Evolutionary conservation across 352 stramenopile genomes (phyloP), one percentile per base, ranked within the genome.

Genomic region (Globisporangium irregulare): DNA sequence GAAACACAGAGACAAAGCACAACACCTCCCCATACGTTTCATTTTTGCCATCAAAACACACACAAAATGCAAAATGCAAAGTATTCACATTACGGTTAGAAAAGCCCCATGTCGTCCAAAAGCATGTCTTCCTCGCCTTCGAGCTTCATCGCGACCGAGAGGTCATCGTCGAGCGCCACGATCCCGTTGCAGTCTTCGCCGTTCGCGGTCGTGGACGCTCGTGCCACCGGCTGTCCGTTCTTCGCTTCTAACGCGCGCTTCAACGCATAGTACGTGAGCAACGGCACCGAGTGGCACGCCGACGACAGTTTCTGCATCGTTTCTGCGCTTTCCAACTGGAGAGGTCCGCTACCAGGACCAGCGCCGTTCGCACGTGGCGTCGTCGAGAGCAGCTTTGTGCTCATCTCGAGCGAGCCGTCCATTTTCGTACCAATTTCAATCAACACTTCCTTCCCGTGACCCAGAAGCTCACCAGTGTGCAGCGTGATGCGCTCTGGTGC

Each of bases 31-130:
- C 22, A 48, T 14, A n/a, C 38, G 48, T 29, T 24, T 48, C 55
- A 15, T 29, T 27, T 61, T 61, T 61, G 55, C 55, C 20, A 34
- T 29, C 20, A 43, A 36, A 36, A 48, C 18, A 29, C 55, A 61
- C 8, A 43, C 55, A 60, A 46, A 32, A 32, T 32, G 27, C 27
- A 32, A 32, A 41, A 15, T 32, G 18, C 54, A 59, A 29, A 34
- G 34, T 32, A 64, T 48, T 43, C 20, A n/a, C 24, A 54, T 46
- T 61, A 50, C 41, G 29, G 32, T 74, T 82, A 95, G 68, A 92
- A 95, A 67, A 95, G 90, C 66, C 81, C 82, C 82, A 95, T 95
- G 62, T 95, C 87, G 62, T 93, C 87, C 71, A 95, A 70, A 38
- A 95, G 76, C 79, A 93, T 93, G 63, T 88, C 83, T 60, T 91